Base-by-base conservation (phyloP, 2,329 filamentous ascomycete species). In the Amesomyces nigricolor region DNA sequence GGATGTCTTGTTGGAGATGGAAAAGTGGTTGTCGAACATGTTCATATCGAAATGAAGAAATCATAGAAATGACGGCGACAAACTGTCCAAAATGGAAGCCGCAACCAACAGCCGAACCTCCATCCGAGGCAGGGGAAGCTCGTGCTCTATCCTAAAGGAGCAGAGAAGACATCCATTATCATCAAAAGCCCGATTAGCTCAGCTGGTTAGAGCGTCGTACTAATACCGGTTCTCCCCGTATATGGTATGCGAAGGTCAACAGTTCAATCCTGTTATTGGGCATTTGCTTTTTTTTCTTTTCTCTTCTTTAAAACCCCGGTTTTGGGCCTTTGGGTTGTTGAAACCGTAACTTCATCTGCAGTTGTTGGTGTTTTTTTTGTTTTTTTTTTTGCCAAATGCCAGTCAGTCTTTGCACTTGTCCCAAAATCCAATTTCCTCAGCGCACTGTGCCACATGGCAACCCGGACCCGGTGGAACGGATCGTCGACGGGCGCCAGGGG, bases 231-330 rank as follows among this genome's bases (percentile, higher is more conserved):
- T 37, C 40, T 13, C 47, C 51, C 53, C 46, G 48, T 62, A 61
- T 57, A 40, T 55, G 51, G 62, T 61, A 63, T 63, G 62, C 62
- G 60, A 63, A 63, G 62, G 62, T 63, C 62, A 63, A 63, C 62
- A 63, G 62, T 63, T 63, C 62, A 63, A 63, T 63, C 62, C 62
- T 63, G 62, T 63, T 63, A 63, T 54, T 63, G 62, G 62, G 62
- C 62, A 63, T 51, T 30, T 40, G 22, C 38, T 45, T 53, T 56
- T 16, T 47, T 51, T 49, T 54, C n/a, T n/a, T n/a, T n/a, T n/a
- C n/a, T n/a, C n/a, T n/a, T n/a, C n/a, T n/a, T n/a, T n/a, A n/a
- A n/a, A n/a, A n/a, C n/a, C n/a, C n/a, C n/a, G n/a, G n/a, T 51
- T 49, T 54, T 49, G 19, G 9, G 17, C 17, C 22, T 26, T 1